Evolutionary conservation across 2,329 filamentous ascomycete genomes (phyloP).

Genomic region (Xylariaceae sp.): DNA sequence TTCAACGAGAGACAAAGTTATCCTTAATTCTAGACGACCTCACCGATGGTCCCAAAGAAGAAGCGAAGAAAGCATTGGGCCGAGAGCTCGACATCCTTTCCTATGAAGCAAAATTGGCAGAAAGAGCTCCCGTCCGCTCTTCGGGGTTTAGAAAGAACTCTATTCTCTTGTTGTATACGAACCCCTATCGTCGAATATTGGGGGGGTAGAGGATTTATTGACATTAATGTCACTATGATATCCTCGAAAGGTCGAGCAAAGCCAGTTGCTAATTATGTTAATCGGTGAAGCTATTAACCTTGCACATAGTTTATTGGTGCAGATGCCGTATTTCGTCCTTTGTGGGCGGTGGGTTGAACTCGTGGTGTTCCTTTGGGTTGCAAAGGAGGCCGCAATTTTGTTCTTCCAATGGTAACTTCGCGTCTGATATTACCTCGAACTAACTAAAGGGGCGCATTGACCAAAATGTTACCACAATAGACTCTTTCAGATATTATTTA

Average conservation of each 20-base stretch:
- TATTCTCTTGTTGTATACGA: conserved; percentile 60
- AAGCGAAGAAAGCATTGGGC: conserved; percentile 6
- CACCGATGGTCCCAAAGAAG: conserved; percentile 11
- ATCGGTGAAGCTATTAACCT: conserved; percentile 58
- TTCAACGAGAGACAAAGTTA: conserved; percentile 76
- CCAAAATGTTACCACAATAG: conserved; percentile 56
- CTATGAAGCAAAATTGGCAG: conserved; percentile 59
- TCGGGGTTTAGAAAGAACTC: conserved; percentile 65
- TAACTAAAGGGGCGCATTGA: conserved; percentile 61
- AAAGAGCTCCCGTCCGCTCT: conserved; percentile 80
- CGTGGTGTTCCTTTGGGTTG: conserved; percentile 68
- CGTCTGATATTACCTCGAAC: conserved; percentile 71
- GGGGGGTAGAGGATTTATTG: conserved; percentile 51
- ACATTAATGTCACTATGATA: conserved; percentile 65
- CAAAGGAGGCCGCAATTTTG: conserved; percentile 63
- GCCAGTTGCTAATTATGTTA: conserved; percentile 64
- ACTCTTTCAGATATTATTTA: conserved; percentile 59
- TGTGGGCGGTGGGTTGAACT: conserved; percentile 73
- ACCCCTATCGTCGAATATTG: conserved; percentile 49
- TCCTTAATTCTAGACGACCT: conserved; percentile 54
- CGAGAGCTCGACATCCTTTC: conserved; percentile 7
- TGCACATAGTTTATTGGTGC: conserved; percentile 46
- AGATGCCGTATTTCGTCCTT: conserved; percentile 55
- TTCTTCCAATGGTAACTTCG: conserved; percentile 63
- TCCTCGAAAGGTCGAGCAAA: conserved; percentile 67